Percentiles rank a stretch among this genome's conserved stretches.
Conservation (phyloP, 805 yeast genomes). For the Candida easanensis region DNA sequence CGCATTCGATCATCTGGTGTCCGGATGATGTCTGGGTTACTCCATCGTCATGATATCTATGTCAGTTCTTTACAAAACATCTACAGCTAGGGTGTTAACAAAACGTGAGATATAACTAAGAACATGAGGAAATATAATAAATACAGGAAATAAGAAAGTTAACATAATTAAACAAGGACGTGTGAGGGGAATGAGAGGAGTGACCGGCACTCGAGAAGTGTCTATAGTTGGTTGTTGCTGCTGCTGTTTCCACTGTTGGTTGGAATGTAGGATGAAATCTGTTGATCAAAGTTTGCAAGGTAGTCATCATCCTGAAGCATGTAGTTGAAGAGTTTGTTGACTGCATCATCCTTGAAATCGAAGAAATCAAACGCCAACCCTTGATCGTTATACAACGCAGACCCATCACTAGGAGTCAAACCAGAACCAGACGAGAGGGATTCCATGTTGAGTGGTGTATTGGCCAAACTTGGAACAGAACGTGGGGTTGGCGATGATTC, state of each 20-base stretch:
- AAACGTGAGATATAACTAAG: too few species aligned
- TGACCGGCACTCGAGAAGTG: too few species aligned
- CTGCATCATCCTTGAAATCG: conserved; percentile 13
- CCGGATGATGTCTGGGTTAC: neutral
- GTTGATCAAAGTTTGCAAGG: conserved; percentile 8
- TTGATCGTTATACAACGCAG: neutral
- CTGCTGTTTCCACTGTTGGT: neutral
- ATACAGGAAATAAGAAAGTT: too few species aligned
- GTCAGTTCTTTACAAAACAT: too few species aligned
- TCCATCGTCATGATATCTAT: too few species aligned
- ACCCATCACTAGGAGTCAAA: neutral
- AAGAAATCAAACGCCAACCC: conserved; percentile 12
- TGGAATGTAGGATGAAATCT: neutral
- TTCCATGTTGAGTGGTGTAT: neutral
- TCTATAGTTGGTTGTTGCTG: neutral
- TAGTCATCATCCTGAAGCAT: conserved; percentile 9
- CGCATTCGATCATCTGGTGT: neutral
- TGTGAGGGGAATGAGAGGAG: too few species aligned
- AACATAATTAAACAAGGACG: too few species aligned
- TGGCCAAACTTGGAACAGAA: neutral
- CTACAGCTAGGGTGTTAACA: too few species aligned
- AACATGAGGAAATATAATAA: too few species aligned
- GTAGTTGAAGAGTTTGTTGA: conserved; percentile 12
- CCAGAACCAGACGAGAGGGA: neutral
- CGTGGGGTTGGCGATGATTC: neutral